These are phyloP conservation scores for Trichaptum fuscoviolaceum DNA, from an alignment of 768 basidiomycete species.

Conservation along the genomic window DNA sequence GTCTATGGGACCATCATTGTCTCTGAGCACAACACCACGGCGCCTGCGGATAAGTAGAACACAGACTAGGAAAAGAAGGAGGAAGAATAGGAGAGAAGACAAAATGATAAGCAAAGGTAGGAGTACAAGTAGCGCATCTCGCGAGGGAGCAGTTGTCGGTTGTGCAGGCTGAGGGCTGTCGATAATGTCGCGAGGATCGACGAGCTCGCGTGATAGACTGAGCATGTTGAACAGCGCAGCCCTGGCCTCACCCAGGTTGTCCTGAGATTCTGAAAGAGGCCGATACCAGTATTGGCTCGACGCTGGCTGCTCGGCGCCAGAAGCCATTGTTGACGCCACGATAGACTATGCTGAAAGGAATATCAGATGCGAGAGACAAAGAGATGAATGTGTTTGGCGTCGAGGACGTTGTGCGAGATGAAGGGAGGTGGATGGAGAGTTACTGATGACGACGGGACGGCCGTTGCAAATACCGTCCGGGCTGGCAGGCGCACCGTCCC, in stretches of 20 bases:
- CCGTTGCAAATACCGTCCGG: neutral
- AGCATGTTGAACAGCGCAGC: slow-evolving; percentile 3
- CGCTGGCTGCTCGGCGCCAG: neutral
- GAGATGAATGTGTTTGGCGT: neutral
- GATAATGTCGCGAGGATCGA: slow-evolving; percentile 2
- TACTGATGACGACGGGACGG: neutral
- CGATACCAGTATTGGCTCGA: neutral
- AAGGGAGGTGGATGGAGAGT: neutral
- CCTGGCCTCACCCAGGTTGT: slow-evolving; percentile 3
- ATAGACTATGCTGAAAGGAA: neutral
- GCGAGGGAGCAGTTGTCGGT: slow-evolving; percentile 22
- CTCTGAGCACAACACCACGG: slow-evolving; percentile 72
- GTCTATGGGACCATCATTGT: slow-evolving; percentile 90
- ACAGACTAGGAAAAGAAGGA: slow-evolving; percentile 87
- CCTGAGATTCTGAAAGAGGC: slow-evolving; percentile 1
- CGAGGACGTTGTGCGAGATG: neutral
- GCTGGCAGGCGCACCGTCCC: neutral
- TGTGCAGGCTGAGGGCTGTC: slow-evolving; percentile 17
- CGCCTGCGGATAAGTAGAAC: slow-evolving; percentile 78
- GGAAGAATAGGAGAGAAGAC: slow-evolving; percentile 86
- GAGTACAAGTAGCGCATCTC: slow-evolving; percentile 77
- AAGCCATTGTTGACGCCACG: neutral
- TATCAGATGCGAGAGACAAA: neutral
- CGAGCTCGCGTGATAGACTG: neutral
- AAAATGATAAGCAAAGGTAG: slow-evolving; percentile 93